Percentiles rank a stretch among this genome's conserved stretches.
These are phyloP conservation scores for Ophiostoma montium DNA, from an alignment of 2,329 filamentous ascomycete species.

Conservation along the genomic window DNA sequence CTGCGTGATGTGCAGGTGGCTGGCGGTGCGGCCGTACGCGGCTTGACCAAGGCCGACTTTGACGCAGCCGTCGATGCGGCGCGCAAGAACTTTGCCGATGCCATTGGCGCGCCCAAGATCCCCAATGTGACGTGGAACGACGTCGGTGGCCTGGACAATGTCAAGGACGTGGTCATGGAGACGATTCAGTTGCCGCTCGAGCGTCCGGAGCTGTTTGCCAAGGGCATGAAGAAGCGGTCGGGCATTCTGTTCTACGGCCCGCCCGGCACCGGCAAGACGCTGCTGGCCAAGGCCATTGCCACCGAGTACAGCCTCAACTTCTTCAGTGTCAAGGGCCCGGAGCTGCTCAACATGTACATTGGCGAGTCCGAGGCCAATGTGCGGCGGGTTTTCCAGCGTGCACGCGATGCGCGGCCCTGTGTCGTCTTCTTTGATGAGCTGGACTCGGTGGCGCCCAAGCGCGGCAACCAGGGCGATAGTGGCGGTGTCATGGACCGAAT, in stretches of 20 bases:
- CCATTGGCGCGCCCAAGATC: conserved; percentile 95
- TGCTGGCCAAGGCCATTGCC: conserved; percentile 85
- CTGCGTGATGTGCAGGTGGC: conserved; percentile 77
- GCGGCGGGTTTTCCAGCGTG: conserved; percentile 74
- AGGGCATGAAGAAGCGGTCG: conserved; percentile 95
- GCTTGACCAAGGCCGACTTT: conserved; percentile 71
- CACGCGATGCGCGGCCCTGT: conserved; percentile 71
- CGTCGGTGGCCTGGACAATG: conserved; percentile 81
- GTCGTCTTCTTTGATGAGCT: conserved; percentile 91
- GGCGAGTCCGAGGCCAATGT: conserved; percentile 90
- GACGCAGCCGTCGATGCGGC: conserved; percentile 89
- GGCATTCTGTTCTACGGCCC: conserved; percentile 88
- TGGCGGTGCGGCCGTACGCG: conserved; percentile 65
- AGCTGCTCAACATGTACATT: conserved; percentile 92
- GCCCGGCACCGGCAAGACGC: conserved; percentile 79
- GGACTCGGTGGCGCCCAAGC: conserved; percentile 87
- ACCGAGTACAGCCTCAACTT: conserved; percentile 92
- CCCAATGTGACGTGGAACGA: conserved; percentile 95
- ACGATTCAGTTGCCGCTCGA: conserved; percentile 90
- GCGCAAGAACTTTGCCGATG: conserved; percentile 93
- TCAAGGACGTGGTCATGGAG: conserved; percentile 94
- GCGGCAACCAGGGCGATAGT: conserved; percentile 93
- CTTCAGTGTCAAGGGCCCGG: conserved; percentile 85
- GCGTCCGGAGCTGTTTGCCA: conserved; percentile 83
- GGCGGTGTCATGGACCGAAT: conserved; percentile 98